Percentiles rank a stretch among this genome's conserved stretches.
phyloP scores from a whole-genome alignment of 805 yeast genomes.

The Diddensiella santjacobensis region DNA sequence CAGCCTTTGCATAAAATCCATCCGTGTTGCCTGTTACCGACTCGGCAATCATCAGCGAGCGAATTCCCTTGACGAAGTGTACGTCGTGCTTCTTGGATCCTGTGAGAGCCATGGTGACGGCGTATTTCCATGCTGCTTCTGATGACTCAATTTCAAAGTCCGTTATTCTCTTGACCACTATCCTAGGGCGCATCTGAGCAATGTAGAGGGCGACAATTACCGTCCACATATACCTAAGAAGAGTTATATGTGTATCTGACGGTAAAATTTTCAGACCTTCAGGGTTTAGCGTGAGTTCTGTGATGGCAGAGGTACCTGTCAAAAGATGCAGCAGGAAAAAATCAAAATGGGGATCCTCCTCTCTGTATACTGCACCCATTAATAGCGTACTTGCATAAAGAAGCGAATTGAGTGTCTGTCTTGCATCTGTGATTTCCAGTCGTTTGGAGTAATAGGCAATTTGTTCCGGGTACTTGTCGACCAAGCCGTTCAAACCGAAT shows the following conservation, averaged over 20 bases:
- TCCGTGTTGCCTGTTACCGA: constrained; percentile 12
- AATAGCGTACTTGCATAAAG: constrained; percentile 22
- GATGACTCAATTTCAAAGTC: constrained; percentile 9
- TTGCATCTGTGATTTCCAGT: constrained; percentile 21
- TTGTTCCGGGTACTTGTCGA: constrained; percentile 16
- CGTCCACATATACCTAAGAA: constrained; percentile 19
- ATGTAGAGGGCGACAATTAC: constrained; percentile 19
- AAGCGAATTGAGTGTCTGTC: constrained; percentile 19
- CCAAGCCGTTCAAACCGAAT: constrained; percentile 6
- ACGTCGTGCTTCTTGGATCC: constrained; percentile 19
- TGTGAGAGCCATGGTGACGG: constrained; percentile 19
- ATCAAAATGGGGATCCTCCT: constrained; percentile 23
- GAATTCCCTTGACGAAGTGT: constrained; percentile 22
- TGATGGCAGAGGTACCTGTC: constrained; percentile 27
- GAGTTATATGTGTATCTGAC: constrained; percentile 8
- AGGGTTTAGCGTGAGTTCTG: constrained; percentile 20
- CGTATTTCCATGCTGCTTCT: constrained; percentile 17
- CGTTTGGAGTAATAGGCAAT: constrained; percentile 18
- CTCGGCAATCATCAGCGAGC: constrained; percentile 24
- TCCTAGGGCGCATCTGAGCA: constrained; percentile 19
- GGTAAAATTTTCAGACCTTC: constrained; percentile 9
- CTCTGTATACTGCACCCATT: constrained; percentile 24
- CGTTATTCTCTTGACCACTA: constrained; percentile 13
- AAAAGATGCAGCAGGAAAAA: constrained; percentile 31
- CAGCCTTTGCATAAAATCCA: constrained; percentile 23